Evolutionary conservation across 331 rosid species (phyloP).

Genomic region (Acacia pycnantha): DNA sequence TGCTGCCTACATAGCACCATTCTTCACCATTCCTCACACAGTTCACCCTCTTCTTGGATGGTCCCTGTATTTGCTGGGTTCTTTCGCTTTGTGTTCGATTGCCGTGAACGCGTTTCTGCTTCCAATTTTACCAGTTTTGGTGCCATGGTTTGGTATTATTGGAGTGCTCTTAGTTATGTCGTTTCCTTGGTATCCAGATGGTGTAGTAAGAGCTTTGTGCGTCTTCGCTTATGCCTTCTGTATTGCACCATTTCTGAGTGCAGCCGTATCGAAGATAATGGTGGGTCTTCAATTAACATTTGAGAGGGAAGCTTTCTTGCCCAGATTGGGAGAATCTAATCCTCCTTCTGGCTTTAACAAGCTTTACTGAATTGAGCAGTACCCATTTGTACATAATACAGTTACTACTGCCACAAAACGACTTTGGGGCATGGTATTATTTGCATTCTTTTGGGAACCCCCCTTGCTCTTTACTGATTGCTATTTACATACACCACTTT

Average conservation of each 20-base stretch:
- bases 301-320: constrained; percentile 65
- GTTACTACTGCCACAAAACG: neutral
- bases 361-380: constrained; percentile 34
- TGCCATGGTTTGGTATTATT: constrained; percentile 49
- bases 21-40: constrained; percentile 63
- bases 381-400: neutral
- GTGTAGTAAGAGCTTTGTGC: constrained; percentile 61
- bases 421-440: neutral
- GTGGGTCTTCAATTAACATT: constrained; percentile 55
- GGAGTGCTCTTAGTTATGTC: constrained; percentile 72
- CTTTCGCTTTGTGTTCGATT: constrained; percentile 50
- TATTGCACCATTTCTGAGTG: constrained; percentile 58
- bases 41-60: constrained; percentile 74
- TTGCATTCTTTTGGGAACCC: neutral
- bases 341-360: constrained; percentile 48
- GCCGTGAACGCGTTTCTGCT: constrained; percentile 52
- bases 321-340: constrained; percentile 44
- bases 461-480: neutral
- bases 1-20: constrained; percentile 58
- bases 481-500: neutral
- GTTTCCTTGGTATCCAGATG: constrained; percentile 65
- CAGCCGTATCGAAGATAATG: constrained; percentile 42
- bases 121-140: constrained; percentile 54
- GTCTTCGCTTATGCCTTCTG: constrained; percentile 66
- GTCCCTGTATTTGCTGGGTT: constrained; percentile 62